phyloP scores from a whole-genome alignment of 495 filamentous ascomycete species.

The Aspergillus bridgeri region DNA sequence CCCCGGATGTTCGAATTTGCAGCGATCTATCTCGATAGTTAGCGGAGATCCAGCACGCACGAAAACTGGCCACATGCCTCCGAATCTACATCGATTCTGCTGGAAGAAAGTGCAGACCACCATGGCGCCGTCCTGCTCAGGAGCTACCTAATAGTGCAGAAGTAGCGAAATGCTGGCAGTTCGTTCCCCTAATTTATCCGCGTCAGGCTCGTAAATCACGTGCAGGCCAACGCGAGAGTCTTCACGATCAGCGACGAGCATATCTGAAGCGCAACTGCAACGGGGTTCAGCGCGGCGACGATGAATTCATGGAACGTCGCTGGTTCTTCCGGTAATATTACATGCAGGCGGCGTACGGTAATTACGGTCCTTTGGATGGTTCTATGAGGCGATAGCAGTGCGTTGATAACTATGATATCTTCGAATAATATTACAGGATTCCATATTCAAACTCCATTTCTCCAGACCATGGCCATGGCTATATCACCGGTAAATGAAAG shows the following conservation, averaged over 20 bases:
- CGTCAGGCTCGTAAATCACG: not conserved
- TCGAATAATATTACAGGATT: slow-evolving; percentile 1
- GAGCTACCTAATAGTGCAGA: not conserved
- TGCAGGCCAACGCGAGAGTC: not conserved
- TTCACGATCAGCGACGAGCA: not conserved
- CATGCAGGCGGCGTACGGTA: slow-evolving; percentile 3
- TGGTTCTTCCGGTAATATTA: slow-evolving; percentile 16
- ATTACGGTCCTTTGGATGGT: not conserved
- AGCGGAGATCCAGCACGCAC: slow-evolving; percentile 5
- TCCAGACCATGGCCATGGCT: slow-evolving; percentile 14
- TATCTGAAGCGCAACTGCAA: not conserved
- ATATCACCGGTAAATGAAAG: not conserved
- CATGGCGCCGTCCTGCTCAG: slow-evolving; percentile 37
- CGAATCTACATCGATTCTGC: slow-evolving; percentile 70
- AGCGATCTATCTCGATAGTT: slow-evolving; percentile 40
- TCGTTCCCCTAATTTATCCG: not conserved
- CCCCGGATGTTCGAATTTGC: slow-evolving; percentile 54
- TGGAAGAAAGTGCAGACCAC: slow-evolving; percentile 67
- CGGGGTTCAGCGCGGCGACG: not conserved
- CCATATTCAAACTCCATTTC: slow-evolving; percentile 5
- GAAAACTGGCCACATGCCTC: slow-evolving; percentile 38
- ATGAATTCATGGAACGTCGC: not conserved
- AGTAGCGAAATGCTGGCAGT: not conserved
- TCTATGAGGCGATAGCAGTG: no score
- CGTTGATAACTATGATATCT: not conserved